A percentile compares a stretch with the other conserved stretches of the same genome.
Conservation (phyloP, 129 eudicot genomes). For the Flaveria trinervia region DNA sequence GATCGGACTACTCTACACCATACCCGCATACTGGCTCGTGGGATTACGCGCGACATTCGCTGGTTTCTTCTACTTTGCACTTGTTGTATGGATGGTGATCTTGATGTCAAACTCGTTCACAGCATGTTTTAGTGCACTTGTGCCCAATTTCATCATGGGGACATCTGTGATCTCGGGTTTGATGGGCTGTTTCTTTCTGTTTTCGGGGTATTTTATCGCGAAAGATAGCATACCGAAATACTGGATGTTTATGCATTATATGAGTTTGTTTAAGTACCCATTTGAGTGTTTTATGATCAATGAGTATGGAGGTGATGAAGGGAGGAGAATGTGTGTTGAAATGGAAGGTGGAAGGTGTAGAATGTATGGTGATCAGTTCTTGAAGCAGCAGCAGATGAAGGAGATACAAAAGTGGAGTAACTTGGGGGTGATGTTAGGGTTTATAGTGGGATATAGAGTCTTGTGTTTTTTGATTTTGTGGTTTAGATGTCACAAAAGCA, state of each 20-base stretch:
- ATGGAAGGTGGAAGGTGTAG: constrained; percentile 53
- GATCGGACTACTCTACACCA: constrained; percentile 59
- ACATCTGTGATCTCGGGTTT: constrained; percentile 78
- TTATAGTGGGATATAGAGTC: constrained; percentile 71
- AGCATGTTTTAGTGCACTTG: constrained; percentile 84
- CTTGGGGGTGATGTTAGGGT: constrained; percentile 77
- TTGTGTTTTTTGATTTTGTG: constrained; percentile 74
- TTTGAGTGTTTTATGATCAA: constrained; percentile 89
- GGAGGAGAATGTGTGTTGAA: constrained; percentile 57
- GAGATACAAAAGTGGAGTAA: constrained; percentile 86
- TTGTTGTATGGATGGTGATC: constrained; percentile 89
- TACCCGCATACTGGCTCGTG: constrained; percentile 76
- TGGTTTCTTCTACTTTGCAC: constrained; percentile 67
- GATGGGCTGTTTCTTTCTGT: constrained; percentile 91
- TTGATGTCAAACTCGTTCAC: constrained; percentile 86
- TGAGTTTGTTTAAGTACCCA: constrained; percentile 94
- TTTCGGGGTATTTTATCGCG: constrained; percentile 88
- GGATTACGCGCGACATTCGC: constrained; percentile 54
- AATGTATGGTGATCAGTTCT: constrained; percentile 65
- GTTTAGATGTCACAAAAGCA: constrained; percentile 71
- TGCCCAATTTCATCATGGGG: constrained; percentile 96
- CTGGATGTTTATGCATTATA: constrained; percentile 91
- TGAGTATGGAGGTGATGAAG: constrained; percentile 80
- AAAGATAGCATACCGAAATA: constrained; percentile 74
- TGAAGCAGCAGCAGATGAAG: constrained; percentile 61